Evolutionary conservation across 768 basidiomycete genomes (phyloP).

Genomic region (Rhodocollybia butyracea): DNA sequence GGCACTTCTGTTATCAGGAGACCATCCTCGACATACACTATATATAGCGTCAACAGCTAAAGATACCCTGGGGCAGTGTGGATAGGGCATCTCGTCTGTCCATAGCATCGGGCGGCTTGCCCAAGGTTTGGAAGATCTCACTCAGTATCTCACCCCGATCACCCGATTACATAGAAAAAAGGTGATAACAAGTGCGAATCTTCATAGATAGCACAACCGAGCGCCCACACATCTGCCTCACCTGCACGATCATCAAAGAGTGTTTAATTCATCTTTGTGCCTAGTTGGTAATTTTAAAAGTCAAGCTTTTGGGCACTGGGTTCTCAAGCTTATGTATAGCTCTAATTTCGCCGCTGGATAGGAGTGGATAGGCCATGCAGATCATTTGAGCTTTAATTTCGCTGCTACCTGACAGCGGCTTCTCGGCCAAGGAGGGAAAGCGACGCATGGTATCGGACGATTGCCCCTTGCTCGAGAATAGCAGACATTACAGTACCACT

Average conservation of each 20-base stretch:
- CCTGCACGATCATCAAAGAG: not conserved
- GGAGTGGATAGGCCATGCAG: too few species aligned
- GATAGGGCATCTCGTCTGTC: slow-evolving; percentile 27
- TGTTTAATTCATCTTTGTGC: slow-evolving; percentile 15
- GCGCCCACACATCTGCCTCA: slow-evolving; percentile 11
- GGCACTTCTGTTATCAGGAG: slow-evolving; percentile 25
- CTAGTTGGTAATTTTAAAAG: slow-evolving; percentile 18
- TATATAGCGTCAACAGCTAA: slow-evolving; percentile 23
- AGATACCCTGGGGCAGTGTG: slow-evolving; percentile 22
- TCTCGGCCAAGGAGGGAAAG: too few species aligned
- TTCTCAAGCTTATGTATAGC: too few species aligned
- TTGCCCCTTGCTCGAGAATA: too few species aligned
- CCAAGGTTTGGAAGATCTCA: slow-evolving; percentile 33
- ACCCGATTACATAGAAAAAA: slow-evolving; percentile 35
- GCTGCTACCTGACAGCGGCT: too few species aligned
- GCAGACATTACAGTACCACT: too few species aligned
- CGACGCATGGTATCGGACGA: too few species aligned
- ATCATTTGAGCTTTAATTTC: too few species aligned
- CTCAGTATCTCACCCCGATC: slow-evolving; percentile 26
- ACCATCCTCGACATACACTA: slow-evolving; percentile 22
- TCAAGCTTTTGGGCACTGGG: too few species aligned
- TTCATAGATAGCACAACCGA: slow-evolving; percentile 9
- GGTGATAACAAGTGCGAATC: slow-evolving; percentile 17
- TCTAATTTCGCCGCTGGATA: too few species aligned
- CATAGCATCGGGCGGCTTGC: slow-evolving; percentile 34